A percentile compares a stretch with the other conserved stretches of the same genome.
Conservation (phyloP, 495 filamentous ascomycete species). For the Tirmania nivea region DNA sequence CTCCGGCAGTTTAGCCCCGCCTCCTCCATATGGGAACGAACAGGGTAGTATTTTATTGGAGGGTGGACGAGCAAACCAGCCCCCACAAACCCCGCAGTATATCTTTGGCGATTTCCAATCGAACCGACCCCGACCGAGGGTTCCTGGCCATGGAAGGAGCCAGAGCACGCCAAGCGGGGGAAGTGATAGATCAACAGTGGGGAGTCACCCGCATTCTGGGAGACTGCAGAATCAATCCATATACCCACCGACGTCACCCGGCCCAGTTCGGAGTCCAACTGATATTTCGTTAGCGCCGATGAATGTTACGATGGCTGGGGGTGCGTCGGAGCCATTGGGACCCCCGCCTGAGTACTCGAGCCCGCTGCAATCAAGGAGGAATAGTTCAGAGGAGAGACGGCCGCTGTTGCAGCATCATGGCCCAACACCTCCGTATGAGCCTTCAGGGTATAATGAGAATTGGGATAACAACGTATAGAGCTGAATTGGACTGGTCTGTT, state of each 20-base stretch:
- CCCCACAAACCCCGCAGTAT: conserved; percentile 34
- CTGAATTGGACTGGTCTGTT: too few relatives aligned
- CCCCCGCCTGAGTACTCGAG: conserved; percentile 56
- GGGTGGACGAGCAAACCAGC: conserved; percentile 46
- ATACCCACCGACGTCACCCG: conserved; percentile 59
- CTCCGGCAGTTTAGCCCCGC: conserved; percentile 83
- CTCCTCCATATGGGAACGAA: conserved; percentile 88
- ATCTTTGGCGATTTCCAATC: conserved; percentile 27
- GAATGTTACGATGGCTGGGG: conserved; percentile 9
- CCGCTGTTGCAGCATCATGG: background rate
- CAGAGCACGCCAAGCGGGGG: conserved; percentile 22
- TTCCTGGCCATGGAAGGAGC: conserved; percentile 34
- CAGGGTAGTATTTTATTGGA: conserved; percentile 89
- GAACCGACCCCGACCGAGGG: conserved; percentile 16
- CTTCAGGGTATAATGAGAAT: too few relatives aligned
- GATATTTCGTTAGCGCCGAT: conserved; percentile 77
- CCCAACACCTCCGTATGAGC: background rate
- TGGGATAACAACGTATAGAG: too few relatives aligned
- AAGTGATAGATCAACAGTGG: conserved; percentile 1
- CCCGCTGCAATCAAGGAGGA: conserved; percentile 32
- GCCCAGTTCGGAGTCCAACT: conserved; percentile 76
- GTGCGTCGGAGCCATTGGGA: conserved; percentile 22
- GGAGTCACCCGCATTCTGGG: background rate
- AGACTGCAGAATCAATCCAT: conserved; percentile 28
- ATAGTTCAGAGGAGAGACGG: conserved; percentile 21